Percentiles rank a stretch among this genome's conserved stretches.
Conservation (phyloP, 2,329 filamentous ascomycete species). For the Trichothecium roseum region DNA sequence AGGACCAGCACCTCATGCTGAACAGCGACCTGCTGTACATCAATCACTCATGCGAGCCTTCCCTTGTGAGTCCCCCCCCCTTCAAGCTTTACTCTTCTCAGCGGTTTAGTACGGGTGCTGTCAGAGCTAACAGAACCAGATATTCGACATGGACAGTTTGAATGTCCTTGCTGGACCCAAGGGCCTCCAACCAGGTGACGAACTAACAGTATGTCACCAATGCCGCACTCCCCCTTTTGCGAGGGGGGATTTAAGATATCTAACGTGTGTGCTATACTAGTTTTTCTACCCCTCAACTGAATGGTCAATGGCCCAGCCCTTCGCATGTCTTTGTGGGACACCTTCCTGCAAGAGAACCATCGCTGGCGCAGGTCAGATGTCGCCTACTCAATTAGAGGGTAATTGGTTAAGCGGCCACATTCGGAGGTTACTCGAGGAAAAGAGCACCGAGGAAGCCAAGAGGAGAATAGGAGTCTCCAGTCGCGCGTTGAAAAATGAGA, state of each 20-base stretch:
- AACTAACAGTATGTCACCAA: slow-evolving; percentile 38
- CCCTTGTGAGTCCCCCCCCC: slow-evolving; percentile 38
- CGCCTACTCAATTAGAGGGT: slow-evolving; percentile 38
- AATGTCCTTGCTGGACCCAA: slow-evolving; percentile 48
- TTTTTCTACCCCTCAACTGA: slow-evolving; percentile 72
- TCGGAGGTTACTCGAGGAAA: slow-evolving; percentile 39
- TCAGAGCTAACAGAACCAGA: slow-evolving; percentile 22
- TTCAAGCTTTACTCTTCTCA: no score
- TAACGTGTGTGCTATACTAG: slow-evolving; percentile 12
- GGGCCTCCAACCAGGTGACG: slow-evolving; percentile 43
- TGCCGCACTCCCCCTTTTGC: no score
- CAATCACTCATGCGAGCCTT: slow-evolving; percentile 58
- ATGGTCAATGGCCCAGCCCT: slow-evolving; percentile 64
- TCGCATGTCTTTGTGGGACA: slow-evolving; percentile 52
- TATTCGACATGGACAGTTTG: slow-evolving; percentile 48
- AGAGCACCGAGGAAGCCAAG: slow-evolving; percentile 1
- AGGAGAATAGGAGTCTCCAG: slow-evolving; percentile 30
- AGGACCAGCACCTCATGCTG: slow-evolving; percentile 45
- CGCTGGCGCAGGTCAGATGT: slow-evolving; percentile 52
- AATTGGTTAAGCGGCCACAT: slow-evolving; percentile 56
- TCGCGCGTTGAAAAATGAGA: slow-evolving; percentile 48
- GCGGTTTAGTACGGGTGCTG: no score
- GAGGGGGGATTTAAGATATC: not conserved
- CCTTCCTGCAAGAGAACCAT: slow-evolving; percentile 51
- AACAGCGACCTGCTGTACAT: slow-evolving; percentile 59